phyloP scores from a whole-genome alignment of 176 grass and related monocot genomes.

The Tillandsia leiboldiana region DNA sequence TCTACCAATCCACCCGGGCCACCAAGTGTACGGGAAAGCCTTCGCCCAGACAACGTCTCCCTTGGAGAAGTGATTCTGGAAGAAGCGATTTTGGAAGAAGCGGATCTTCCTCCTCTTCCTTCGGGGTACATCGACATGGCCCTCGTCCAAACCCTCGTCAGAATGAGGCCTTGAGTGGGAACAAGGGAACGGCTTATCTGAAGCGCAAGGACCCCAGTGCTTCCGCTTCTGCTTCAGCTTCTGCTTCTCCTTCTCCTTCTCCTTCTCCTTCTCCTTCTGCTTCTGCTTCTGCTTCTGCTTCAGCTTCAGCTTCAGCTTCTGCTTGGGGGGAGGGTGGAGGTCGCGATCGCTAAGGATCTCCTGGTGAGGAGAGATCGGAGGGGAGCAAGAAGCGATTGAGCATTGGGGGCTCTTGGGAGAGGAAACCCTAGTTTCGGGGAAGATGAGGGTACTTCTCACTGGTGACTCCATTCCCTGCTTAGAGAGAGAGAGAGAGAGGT shows the following conservation, averaged over 20 bases:
- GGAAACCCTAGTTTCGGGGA: slow-evolving; percentile 1
- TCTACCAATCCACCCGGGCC: slow-evolving; percentile 7
- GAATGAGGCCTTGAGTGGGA: no score
- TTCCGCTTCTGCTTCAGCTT: background rate
- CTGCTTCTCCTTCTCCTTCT: background rate
- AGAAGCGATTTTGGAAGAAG: background rate
- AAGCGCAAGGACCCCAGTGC: no score
- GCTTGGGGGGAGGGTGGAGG: background rate
- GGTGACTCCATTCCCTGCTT: background rate
- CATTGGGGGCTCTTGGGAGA: background rate
- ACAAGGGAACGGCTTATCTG: no score
- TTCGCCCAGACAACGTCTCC: slow-evolving; percentile 16
- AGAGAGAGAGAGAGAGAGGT: background rate
- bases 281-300: background rate
- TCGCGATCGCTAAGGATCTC: background rate
- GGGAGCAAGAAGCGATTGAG: background rate
- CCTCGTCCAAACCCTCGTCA: background rate
- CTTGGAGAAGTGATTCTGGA: background rate
- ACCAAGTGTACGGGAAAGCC: slow-evolving; percentile 20
- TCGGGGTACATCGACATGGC: background rate
- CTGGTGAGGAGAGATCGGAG: background rate
- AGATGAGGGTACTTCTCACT: background rate
- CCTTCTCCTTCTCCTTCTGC: background rate
- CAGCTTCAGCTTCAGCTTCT: background rate
- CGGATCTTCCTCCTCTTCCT: background rate